phyloP scores from a whole-genome alignment of 768 basidiomycete species.

The Pholiota microspora region DNA sequence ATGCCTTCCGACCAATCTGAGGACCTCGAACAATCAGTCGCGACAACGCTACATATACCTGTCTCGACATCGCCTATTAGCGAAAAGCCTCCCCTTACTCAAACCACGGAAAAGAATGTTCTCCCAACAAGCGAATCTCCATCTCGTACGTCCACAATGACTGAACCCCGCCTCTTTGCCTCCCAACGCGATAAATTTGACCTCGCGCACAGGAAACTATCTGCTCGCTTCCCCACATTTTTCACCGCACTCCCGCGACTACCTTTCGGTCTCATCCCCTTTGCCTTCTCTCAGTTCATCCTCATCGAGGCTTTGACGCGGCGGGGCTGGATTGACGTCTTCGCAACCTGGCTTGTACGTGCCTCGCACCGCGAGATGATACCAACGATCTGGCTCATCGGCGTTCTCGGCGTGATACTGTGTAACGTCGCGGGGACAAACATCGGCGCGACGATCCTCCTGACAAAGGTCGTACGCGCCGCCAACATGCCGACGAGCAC shows the following conservation, averaged over 20 bases:
- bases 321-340: conserved; percentile 87
- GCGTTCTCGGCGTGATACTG: conserved; percentile 67
- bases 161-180: conserved; percentile 16
- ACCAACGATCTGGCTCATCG: conserved; percentile 63
- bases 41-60: conserved; percentile 5
- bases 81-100: conserved; percentile 4
- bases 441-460: conserved; percentile 87
- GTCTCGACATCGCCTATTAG: conserved; percentile 10
- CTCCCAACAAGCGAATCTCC: conserved; percentile 1
- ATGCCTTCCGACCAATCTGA: conserved; percentile 9
- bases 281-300: conserved; percentile 94
- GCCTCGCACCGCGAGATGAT: conserved; percentile 42
- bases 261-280: conserved; percentile 82
- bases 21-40: conserved; percentile 13
- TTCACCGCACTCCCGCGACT: conserved; percentile 63
- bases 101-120: not conserved
- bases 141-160: conserved; percentile 2
- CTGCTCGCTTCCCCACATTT: conserved; percentile 66
- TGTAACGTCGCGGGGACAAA: conserved; percentile 88
- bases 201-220: conserved; percentile 9
- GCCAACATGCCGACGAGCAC: conserved; percentile 33
- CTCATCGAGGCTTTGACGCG: conserved; percentile 81
- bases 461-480: conserved; percentile 71
- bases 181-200: conserved; percentile 18
- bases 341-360: conserved; percentile 62